Base-by-base conservation (phyloP, 2,329 filamentous ascomycete species). In the Diaporthe citrichinensis region DNA sequence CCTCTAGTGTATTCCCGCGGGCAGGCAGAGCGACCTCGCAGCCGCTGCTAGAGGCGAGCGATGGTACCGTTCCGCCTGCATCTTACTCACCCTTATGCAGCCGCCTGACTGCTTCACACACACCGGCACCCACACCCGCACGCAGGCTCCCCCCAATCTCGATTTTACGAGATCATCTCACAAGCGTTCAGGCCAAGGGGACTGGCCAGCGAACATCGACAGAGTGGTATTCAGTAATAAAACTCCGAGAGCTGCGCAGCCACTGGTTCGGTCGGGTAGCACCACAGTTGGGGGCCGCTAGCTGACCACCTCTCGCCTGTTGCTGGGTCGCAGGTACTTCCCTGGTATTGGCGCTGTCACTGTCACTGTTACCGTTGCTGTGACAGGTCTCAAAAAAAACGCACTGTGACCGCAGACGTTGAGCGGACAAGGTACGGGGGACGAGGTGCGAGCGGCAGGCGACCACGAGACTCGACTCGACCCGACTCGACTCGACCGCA, bases 251-350 rank as follows among this genome's bases (percentile, higher is more conserved):
- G 46, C 31, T 68, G 65, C 65, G 65, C 65, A 68, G 31, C 65
- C 46, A 68, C 46, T 68, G 65, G 65, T 68, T 68, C 65, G 65
- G 65, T 68, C 65, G 65, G 65, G 65, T 68, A 68, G 34, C 65
- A 68, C 65, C 65, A 68, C 65, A 53, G 46, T 36, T 68, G 65
- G 65, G 65, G 65, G 23, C 46, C 46, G 46, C 65, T 53, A 34
- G 65, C 65, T 68, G 65, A 39, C 44, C 44, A 68, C 46, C 65
- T 68, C 23, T 39, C 62, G 10, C 62, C 36, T 31, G 5, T 53
- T 15, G 44, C 44, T 51, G 44, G 31, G 31, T 25, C 20, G 62
- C 44, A 36, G 62, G 65, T 68, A 53, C 58, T 28, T 28, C 12
- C 31, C 34, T 20, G 23, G 65, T 68, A 68, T 49, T 49, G 65